Evolutionary conservation across 202 grass and related monocot species (phyloP).

Genomic region (Setaria viridis): DNA sequence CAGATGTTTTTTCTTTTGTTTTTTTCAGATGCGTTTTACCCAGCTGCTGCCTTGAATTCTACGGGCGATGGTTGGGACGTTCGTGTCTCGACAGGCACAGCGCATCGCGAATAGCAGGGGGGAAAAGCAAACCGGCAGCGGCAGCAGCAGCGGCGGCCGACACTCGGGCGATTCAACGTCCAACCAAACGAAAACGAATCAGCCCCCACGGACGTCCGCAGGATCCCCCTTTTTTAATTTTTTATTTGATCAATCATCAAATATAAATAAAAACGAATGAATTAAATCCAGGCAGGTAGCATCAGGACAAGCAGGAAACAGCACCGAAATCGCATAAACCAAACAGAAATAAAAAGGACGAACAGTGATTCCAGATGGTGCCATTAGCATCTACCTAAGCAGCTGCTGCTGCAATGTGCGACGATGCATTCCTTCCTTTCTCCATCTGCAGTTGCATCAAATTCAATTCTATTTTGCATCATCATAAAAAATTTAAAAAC

Average conservation of each 20-base stretch:
- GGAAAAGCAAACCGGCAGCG: neutral
- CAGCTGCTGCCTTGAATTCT: neutral
- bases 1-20: neutral
- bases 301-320: constrained; percentile 9
- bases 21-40: neutral
- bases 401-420: neutral
- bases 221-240: neutral
- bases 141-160: neutral
- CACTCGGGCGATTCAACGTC: neutral
- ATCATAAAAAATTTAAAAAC: neutral
- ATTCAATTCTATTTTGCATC: neutral
- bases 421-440: neutral
- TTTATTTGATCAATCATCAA: neutral
- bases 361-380: constrained; percentile 9
- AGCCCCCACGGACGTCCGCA: neutral
- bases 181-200: neutral
- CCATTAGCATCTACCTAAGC: constrained; percentile 12
- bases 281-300: neutral
- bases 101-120: neutral
- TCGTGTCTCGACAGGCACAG: constrained; percentile 21
- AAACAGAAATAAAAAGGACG: neutral
- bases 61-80: constrained; percentile 44
- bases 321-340: neutral
- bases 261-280: no score
- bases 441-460: neutral